Percentiles rank a stretch among this genome's conserved stretches.
phyloP scores from a whole-genome alignment of 2,329 filamentous ascomycete species.

The Phoma herbarum region DNA sequence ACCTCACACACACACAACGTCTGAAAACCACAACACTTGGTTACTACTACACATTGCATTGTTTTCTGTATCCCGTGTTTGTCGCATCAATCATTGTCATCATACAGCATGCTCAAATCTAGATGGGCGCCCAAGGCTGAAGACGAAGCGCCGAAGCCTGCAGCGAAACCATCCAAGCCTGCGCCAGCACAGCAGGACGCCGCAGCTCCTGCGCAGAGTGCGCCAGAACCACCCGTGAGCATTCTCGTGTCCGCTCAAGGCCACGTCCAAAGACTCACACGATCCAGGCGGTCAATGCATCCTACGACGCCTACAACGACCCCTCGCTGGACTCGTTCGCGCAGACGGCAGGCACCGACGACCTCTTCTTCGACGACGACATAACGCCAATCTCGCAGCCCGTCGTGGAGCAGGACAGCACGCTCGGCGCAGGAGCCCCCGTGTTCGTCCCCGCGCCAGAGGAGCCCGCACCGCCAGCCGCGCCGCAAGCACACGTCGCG shows the following conservation, averaged over 20 bases:
- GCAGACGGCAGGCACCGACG: conserved; percentile 60
- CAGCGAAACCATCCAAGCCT: conserved; percentile 11
- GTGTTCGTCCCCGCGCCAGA: conserved; percentile 35
- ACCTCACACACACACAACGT: conserved; percentile 5
- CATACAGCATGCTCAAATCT: conserved; percentile 42
- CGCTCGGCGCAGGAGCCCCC: conserved; percentile 30
- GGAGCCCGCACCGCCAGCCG: conserved; percentile 26
- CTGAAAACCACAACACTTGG: neutral
- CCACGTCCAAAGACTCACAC: neutral
- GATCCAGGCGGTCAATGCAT: conserved; percentile 13
- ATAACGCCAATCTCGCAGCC: conserved; percentile 58
- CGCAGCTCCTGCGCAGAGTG: conserved; percentile 11
- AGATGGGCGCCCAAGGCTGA: conserved; percentile 43
- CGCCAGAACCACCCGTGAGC: neutral
- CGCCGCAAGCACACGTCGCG: conserved; percentile 32
- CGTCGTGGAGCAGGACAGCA: conserved; percentile 46
- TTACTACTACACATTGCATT: neutral
- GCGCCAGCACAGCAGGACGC: conserved; percentile 10
- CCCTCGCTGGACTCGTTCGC: conserved; percentile 56
- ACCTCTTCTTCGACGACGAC: conserved; percentile 62
- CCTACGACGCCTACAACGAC: conserved; percentile 44
- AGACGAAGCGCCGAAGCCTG: conserved; percentile 19
- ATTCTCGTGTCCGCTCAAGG: neutral
- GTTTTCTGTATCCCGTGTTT: neutral
- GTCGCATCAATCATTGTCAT: neutral